A percentile compares a stretch with the other conserved stretches of the same genome.
Evolutionary conservation across 1,284 basidiomycete species (phyloP).

Genomic region (Schizophyllum commune): DNA sequence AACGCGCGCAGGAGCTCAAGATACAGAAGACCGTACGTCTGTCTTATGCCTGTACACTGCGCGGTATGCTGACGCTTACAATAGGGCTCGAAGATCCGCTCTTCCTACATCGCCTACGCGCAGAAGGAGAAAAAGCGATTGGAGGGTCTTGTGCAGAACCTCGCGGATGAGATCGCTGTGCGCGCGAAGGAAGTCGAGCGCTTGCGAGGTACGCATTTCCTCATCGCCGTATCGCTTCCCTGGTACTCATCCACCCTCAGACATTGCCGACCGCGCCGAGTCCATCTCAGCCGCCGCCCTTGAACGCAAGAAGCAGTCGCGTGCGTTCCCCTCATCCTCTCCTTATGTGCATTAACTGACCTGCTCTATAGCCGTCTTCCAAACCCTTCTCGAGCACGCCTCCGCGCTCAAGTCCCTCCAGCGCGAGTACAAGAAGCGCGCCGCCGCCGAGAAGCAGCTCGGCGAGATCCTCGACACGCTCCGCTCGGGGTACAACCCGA

Average conservation of each 20-base stretch:
- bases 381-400: slow-evolving; percentile 67
- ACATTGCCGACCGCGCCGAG: slow-evolving; percentile 62
- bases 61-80: background rate
- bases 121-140: slow-evolving; percentile 81
- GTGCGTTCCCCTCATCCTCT: slow-evolving; percentile 39
- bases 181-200: slow-evolving; percentile 65
- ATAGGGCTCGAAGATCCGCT: slow-evolving; percentile 87
- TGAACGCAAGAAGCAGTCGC: slow-evolving; percentile 78
- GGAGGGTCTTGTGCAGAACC: slow-evolving; percentile 47
- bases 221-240: background rate
- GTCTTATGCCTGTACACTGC: background rate
- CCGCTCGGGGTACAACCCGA: slow-evolving; percentile 89
- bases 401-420: slow-evolving; percentile 72
- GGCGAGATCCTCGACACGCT: slow-evolving; percentile 83
- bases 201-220: slow-evolving; percentile 42
- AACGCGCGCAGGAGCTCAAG: slow-evolving; percentile 66
- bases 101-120: slow-evolving; percentile 81
- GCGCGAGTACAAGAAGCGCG: slow-evolving; percentile 61
- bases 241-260: slow-evolving; percentile 27
- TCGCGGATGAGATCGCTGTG: slow-evolving; percentile 50
- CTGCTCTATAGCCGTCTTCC: slow-evolving; percentile 63
- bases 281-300: slow-evolving; percentile 68
- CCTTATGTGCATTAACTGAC: slow-evolving; percentile 14
- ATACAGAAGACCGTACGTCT: slow-evolving; percentile 67
- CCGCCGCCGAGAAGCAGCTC: slow-evolving; percentile 70